Conservation (phyloP, 2,329 filamentous ascomycete species). For the Colletotrichum sp. region DNA sequence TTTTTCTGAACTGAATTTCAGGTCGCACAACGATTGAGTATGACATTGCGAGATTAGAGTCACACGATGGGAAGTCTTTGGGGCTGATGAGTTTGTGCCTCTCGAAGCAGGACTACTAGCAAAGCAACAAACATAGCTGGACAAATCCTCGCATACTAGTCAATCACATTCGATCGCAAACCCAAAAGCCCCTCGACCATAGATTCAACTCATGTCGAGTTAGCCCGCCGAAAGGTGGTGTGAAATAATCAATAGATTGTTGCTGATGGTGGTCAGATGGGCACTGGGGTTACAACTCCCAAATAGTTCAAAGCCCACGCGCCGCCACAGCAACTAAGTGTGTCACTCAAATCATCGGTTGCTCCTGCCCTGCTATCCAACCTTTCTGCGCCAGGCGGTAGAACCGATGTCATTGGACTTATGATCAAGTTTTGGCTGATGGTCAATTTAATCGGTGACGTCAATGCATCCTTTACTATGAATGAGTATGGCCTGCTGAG, state of each 20-base stretch:
- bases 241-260: not conserved
- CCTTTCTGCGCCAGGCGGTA: not conserved
- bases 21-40: not conserved
- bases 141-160: not conserved
- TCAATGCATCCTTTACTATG: not conserved
- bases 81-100: not conserved
- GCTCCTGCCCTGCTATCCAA: not conserved
- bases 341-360: not conserved
- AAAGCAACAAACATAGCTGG: not conserved
- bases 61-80: not conserved
- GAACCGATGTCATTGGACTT: not conserved
- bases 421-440: not conserved
- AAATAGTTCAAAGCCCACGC: not conserved
- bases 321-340: not conserved
- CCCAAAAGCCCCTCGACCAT: not conserved
- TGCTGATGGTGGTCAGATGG: not conserved
- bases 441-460: not conserved
- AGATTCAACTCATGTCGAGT: not conserved
- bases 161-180: not conserved
- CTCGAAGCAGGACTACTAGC: not conserved
- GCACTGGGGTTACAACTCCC: not conserved
- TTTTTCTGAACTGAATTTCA: not conserved
- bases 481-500: not conserved
- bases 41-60: not conserved
- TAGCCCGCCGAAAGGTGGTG: not conserved